Base-by-base conservation (phyloP, 108 stramenopile genomes). In the Skeletonema grethae region DNA sequence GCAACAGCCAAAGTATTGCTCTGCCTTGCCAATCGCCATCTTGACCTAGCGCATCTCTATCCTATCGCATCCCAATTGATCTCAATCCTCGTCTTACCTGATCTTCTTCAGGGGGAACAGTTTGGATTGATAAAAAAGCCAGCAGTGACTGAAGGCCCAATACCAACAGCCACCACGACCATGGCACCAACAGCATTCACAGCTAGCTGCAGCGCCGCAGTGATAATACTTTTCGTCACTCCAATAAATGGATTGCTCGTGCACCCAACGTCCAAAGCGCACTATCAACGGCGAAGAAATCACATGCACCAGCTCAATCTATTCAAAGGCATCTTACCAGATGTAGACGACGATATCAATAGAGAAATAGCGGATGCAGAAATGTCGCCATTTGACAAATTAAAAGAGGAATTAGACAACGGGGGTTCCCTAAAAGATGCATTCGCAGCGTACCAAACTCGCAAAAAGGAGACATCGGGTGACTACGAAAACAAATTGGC, bases 401-500 rank as follows among this genome's bases (percentile, higher is more conserved):
- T 70, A 5, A 38, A 59, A 28, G 58, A 59, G 22, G 69, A 70
- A 48, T 25, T 70, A 36, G 50, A 48, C 30, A 24, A 41, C 25
- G 59, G 58, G 13, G 22, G 35, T 28, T 55, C 48, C 1, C 22
- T 55, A 1, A 16, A 28, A 11, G 18, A 41, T 25, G 59, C 69
- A 7, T 30, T 61, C 25, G 7, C 31, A 2, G 43, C 39, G 0
- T 38, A 60, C 6, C 28, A 25, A 43, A 61, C 59, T n/a, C 58
- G 69, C 22, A 39, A 39, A 18, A 41, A 70, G 29, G 69, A 61
- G n/a, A 45, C 28, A 7, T 20, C 38, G 8, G 69, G 69, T 5
- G 59, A 70, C 48, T 70, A 60, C 36, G 69, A 70, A 55, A 70
- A 70, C 20, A 70, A 70, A 45, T 70, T 29, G 39, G 60, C 41